Conservation (phyloP, 2,329 filamentous ascomycete species). For the Exutisphaerella laricina region DNA sequence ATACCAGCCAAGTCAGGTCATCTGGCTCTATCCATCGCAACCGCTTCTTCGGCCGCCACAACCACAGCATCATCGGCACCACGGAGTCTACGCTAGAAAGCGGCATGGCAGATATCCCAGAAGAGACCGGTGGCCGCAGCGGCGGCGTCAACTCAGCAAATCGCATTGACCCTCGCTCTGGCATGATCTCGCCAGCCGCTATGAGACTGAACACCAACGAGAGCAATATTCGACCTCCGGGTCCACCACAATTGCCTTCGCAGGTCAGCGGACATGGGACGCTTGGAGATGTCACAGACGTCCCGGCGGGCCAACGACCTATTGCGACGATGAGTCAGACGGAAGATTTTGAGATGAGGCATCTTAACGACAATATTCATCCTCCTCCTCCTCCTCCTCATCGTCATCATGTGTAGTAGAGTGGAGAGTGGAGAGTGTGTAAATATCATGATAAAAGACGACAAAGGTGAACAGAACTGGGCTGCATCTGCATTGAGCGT, state of each 20-base stretch:
- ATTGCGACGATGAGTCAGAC: conserved; percentile 24
- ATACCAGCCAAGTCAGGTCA: conserved; percentile 21
- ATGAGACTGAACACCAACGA: conserved; percentile 30
- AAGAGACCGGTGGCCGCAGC: conserved; percentile 18
- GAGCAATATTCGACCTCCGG: conserved; percentile 22
- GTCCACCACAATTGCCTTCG: conserved; percentile 14
- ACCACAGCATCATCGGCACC: conserved; percentile 18
- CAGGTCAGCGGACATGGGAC: conserved; percentile 19
- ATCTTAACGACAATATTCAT: too few species aligned
- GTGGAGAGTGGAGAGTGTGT: too few species aligned
- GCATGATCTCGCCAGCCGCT: conserved; percentile 29
- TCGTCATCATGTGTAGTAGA: too few species aligned
- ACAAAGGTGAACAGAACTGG: too few species aligned
- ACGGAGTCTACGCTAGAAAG: conserved; percentile 33
- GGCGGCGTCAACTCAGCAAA: conserved; percentile 8
- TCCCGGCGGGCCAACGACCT: conserved; percentile 16
- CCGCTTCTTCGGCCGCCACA: conserved; percentile 54
- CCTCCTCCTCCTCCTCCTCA: too few species aligned
- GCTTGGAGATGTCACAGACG: conserved; percentile 14
- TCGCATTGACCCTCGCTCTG: conserved; percentile 30
- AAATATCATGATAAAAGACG: too few species aligned
- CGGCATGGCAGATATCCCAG: conserved; percentile 36
- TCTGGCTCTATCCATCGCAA: conserved; percentile 49
- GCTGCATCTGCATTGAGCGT: too few species aligned
- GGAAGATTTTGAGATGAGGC: conserved; percentile 29